Conservation (phyloP, 1,284 basidiomycete genomes). For the Sutorius eximius region DNA sequence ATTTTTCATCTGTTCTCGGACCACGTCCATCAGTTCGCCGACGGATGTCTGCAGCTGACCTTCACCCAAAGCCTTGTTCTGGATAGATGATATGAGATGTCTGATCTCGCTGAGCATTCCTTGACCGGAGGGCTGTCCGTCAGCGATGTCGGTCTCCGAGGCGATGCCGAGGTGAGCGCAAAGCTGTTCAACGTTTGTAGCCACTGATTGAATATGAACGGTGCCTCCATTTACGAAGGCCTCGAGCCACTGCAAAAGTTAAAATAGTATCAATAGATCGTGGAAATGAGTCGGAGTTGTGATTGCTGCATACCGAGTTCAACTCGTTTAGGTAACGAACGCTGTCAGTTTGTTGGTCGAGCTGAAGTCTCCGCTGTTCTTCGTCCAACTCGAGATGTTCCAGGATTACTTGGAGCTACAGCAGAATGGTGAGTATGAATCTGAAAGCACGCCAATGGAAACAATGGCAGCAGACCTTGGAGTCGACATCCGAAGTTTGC, state of each 20-base stretch:
- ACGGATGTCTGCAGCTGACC: conserved; percentile 26
- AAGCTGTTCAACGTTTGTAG: conserved; percentile 59
- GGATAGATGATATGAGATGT: conserved; percentile 25
- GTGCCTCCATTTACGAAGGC: conserved; percentile 75
- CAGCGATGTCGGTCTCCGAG: conserved; percentile 11
- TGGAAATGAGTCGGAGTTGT: neutral
- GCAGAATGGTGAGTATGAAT: neutral
- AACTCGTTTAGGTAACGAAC: conserved; percentile 74
- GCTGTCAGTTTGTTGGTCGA: conserved; percentile 66
- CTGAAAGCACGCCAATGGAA: neutral
- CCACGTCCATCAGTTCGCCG: conserved; percentile 24
- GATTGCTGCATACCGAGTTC: conserved; percentile 50
- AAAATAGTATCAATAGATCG: neutral
- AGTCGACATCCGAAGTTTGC: conserved; percentile 7
- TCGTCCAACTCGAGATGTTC: conserved; percentile 46
- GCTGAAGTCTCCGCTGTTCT: conserved; percentile 46
- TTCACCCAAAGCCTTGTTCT: conserved; percentile 21
- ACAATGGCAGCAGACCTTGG: conserved; percentile 21
- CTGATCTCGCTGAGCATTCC: conserved; percentile 30
- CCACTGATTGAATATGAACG: conserved; percentile 64
- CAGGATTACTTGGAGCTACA: conserved; percentile 46
- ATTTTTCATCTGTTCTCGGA: conserved; percentile 32
- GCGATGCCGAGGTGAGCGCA: conserved; percentile 46
- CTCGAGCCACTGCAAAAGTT: conserved; percentile 70
- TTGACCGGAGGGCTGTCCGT: conserved; percentile 2